Conservation (phyloP, 2,329 filamentous ascomycete species). For the Cyphellophora attinorum region DNA sequence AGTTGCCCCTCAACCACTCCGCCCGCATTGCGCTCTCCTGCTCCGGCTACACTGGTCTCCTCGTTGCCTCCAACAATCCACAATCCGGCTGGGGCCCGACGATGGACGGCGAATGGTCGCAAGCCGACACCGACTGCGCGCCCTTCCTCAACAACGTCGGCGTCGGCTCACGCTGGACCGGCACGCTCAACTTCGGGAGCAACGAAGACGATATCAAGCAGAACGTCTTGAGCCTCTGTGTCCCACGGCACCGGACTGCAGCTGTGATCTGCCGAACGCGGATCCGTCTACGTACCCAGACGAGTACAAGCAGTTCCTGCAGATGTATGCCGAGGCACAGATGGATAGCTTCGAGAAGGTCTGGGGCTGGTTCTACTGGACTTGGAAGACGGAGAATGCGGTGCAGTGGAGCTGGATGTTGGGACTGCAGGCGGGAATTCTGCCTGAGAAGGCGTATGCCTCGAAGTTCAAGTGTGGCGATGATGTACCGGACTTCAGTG, state of each 20-base stretch:
- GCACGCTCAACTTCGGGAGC: constrained; percentile 52
- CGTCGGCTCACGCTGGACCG: constrained; percentile 83
- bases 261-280: constrained; percentile 67
- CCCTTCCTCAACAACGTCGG: constrained; percentile 80
- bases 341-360: constrained; percentile 90
- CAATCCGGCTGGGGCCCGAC: constrained; percentile 69
- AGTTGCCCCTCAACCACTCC: constrained; percentile 72
- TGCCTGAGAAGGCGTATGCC: constrained; percentile 66
- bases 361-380: constrained; percentile 99
- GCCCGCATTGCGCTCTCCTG: constrained; percentile 84
- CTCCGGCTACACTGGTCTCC: constrained; percentile 73
- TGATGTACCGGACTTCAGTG: constrained; percentile 33
- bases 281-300: constrained; percentile 57
- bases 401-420: constrained; percentile 88
- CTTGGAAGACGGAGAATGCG: constrained; percentile 81
- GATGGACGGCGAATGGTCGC: constrained; percentile 92
- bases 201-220: constrained; percentile 51
- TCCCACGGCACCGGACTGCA: constrained; percentile 52
- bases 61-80: constrained; percentile 59
- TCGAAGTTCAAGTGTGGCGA: constrained; percentile 59
- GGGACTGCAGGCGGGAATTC: constrained; percentile 65
- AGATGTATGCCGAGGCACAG: constrained; percentile 88
- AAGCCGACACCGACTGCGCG: constrained; percentile 94
- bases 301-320: constrained; percentile 74
- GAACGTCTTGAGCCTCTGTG: constrained; percentile 1